These are phyloP conservation scores for Verticillium longisporum DNA, from an alignment of 2,329 filamentous ascomycete genomes.

Conservation along the genomic window DNA sequence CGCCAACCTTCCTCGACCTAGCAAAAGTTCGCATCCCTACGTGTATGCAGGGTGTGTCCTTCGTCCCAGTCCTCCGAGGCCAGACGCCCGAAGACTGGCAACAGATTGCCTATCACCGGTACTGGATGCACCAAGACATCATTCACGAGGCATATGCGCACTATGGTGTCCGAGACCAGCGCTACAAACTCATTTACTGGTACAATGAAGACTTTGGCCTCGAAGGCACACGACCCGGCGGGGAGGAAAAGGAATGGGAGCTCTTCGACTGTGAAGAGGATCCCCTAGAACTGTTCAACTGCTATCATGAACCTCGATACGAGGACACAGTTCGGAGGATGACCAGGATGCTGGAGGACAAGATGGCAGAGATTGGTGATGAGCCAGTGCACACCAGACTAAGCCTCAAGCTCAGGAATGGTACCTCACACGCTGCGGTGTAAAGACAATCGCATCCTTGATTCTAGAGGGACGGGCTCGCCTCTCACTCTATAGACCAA, in stretches of 20 bases:
- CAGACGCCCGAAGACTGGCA: conserved; percentile 36
- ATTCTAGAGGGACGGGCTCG: too few species aligned
- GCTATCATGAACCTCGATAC: conserved; percentile 31
- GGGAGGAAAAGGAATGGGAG: conserved; percentile 43
- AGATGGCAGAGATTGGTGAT: conserved; percentile 47
- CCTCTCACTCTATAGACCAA: not conserved
- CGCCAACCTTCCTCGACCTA: conserved; percentile 40
- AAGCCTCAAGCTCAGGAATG: not conserved
- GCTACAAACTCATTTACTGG: conserved; percentile 51
- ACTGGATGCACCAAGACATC: conserved; percentile 48
- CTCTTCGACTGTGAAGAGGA: conserved; percentile 45
- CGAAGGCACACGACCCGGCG: conserved; percentile 32
- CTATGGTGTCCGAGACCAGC: conserved; percentile 42
- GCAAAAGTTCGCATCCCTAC: conserved; percentile 31
- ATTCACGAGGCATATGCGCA: conserved; percentile 44
- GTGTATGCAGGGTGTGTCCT: conserved; percentile 46
- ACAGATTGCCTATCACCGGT: conserved; percentile 46
- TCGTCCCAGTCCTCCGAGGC: conserved; percentile 28
- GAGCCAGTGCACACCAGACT: conserved; percentile 25
- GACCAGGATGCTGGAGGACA: conserved; percentile 33
- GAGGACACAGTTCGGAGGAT: conserved; percentile 28
- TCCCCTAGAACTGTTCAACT: conserved; percentile 41
- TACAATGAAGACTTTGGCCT: conserved; percentile 43
- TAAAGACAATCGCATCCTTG: not conserved
- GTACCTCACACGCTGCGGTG: not conserved